Base-by-base conservation (phyloP, 2,329 filamentous ascomycete species). In the Colletotrichum noveboracense region DNA sequence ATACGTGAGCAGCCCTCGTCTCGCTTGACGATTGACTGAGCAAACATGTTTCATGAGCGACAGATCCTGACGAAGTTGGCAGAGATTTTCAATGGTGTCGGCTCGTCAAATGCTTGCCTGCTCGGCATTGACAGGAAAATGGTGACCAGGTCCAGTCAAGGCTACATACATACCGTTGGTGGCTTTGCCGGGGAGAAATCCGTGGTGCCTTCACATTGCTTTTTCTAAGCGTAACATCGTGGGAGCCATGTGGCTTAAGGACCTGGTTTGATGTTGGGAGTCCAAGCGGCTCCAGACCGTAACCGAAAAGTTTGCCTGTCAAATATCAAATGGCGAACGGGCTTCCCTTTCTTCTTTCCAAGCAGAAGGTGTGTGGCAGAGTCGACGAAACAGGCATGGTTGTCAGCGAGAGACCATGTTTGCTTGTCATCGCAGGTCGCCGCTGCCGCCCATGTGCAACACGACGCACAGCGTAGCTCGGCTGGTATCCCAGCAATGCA, bases 251-350 rank as follows among this genome's bases (percentile, higher is more conserved):
- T 75, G 56, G 69, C 12, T 56, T 24, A 34, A 38, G 32, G 64
- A 64, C 48, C 21, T 9, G 30, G 38, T 52, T 55, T 62, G 52
- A n/a, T 66, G 34, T 18, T 65, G 28, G 60, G 16, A 36, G 60
- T 66, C 34, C 34, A 62, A 62, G 38, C 68, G 30, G 55, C 56
- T 60, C 72, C 62, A 75, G 68, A 62, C 36, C 61, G n/a, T 13
- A 14, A 55, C n/a, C 52, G 58, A 61, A 21, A 2, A 62, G 55
- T 67, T 75, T 67, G 68, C 69, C 34, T 75, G 61, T 67, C 73
- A 62, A 56, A 58, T 36, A 30, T 58, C 32, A 64, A 60, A 24
- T 16, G 28, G 61, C 55, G 38, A 67, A 48, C 38, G 68, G 68
- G 36, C 30, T n/a, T 24, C 24, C 7, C 16, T 71, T 71, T 36